Evolutionary conservation across 2,329 filamentous ascomycete genomes (phyloP).

Genomic region (Trichoderma pleuroti): DNA sequence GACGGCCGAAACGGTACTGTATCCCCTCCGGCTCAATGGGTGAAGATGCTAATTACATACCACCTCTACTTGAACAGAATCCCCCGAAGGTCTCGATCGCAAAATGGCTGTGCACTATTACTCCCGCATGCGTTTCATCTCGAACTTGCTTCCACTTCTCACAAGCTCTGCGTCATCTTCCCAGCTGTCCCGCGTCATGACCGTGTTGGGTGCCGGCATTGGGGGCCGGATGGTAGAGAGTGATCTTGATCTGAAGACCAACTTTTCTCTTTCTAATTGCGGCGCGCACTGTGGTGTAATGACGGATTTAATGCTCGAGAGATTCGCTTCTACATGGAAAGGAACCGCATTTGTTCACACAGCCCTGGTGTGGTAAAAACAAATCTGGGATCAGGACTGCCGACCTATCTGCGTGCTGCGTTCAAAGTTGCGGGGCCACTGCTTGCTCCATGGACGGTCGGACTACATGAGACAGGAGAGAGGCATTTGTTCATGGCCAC

Average conservation of each 20-base stretch:
- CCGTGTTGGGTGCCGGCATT: background rate
- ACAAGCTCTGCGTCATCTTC: background rate
- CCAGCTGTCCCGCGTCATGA: background rate
- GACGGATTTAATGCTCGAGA: background rate
- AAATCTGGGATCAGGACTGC: background rate
- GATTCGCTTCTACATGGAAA: background rate
- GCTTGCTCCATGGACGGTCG: background rate
- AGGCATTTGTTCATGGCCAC: background rate
- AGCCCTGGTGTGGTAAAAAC: background rate
- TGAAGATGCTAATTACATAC: background rate
- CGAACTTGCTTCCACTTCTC: background rate
- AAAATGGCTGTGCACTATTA: conserved; percentile 35
- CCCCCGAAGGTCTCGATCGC: conserved; percentile 53
- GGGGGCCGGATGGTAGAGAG: background rate
- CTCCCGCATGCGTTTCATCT: background rate
- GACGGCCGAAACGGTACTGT: background rate
- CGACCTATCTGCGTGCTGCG: background rate
- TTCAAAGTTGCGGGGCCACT: background rate
- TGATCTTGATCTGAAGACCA: background rate
- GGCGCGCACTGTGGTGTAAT: background rate
- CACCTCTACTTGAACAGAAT: conserved; percentile 44
- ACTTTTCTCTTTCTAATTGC: background rate
- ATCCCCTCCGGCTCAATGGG: background rate
- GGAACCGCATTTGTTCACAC: background rate
- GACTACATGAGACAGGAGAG: background rate